These are phyloP conservation scores for Aspergillus spinulosporus DNA, from an alignment of 2,329 filamentous ascomycete genomes.

Conservation along the genomic window DNA sequence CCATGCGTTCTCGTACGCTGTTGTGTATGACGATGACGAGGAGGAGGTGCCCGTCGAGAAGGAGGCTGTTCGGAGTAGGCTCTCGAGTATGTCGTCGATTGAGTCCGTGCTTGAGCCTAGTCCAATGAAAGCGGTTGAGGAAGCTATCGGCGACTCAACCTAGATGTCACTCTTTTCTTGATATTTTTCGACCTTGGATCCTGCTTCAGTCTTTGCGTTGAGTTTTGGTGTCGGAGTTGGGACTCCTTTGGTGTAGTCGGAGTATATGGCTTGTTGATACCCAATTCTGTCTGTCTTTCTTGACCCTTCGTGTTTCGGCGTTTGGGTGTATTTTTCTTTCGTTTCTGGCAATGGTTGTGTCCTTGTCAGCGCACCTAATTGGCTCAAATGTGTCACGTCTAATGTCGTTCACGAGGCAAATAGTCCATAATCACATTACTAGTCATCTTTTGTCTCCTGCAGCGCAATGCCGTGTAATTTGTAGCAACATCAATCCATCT, in stretches of 20 bases:
- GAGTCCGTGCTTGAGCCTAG: constrained; percentile 27
- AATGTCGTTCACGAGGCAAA: constrained; percentile 19
- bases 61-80: constrained; percentile 22
- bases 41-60: constrained; percentile 26
- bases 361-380: constrained; percentile 11
- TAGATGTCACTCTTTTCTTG: background rate
- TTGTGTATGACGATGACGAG: constrained; percentile 61
- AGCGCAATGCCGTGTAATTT: background rate
- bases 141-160: background rate
- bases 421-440: constrained; percentile 14
- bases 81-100: constrained; percentile 30
- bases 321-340: no score
- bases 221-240: background rate
- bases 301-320: background rate
- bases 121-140: constrained; percentile 26
- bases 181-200: no score
- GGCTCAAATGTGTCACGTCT: constrained; percentile 20
- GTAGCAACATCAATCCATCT: background rate
- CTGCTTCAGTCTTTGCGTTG: background rate
- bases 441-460: constrained; percentile 10
- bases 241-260: background rate
- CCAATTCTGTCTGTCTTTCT: constrained; percentile 1
- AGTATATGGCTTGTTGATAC: constrained; percentile 13
- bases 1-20: constrained; percentile 61
- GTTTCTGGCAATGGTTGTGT: no score